Base-by-base conservation (phyloP, 441 rosid species). In the Gossypium trilobum region DNA sequence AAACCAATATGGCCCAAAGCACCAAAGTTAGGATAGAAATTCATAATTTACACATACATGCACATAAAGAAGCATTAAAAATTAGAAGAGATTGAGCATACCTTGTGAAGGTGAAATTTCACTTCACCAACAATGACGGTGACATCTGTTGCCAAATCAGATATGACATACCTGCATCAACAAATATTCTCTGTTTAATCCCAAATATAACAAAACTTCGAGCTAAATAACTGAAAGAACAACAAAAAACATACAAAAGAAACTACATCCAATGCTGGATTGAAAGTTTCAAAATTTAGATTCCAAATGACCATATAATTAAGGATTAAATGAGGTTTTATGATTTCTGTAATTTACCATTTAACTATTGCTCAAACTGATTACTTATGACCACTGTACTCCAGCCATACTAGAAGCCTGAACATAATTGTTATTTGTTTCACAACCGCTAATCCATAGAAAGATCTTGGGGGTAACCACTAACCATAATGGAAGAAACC, bases 41-140 rank as follows among this genome's bases (percentile, higher is more conserved):
- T 25, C 59, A 27, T 23, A 27, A 50, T 27, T 56, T 48, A 25
- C 25, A 14, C 52, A 14, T 22, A 25, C 9, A 10, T 6, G 2
- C 16, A 68, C 9, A 44, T 27, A 4, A 52, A 36, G 44, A 27
- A 4, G 13, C 20, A 52, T 9, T 5, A 55, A 55, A 55, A 52
- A 1, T 29, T 25, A 14, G 31, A 6, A 48, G 0, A 1, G 39
- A 42, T 64, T 62, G 61, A 56, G 60, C 29, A 72, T 81, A 92
- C 99, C 99, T 92, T 94, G 71, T 94, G 99, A 62, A 94, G 89
- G 82, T 77, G 75, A 84, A 92, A 94, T 79, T 89, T 92, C 61
- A 88, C 92, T 72, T 90, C 94, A 20, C 85, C 96, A 23, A 92
- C 86, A 69, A 68, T 86, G 22, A 92, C 73, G 69, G 85, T 87